Evolutionary conservation across 2,329 filamentous ascomycete genomes (phyloP).

Genomic region (Claviceps lovelessii): DNA sequence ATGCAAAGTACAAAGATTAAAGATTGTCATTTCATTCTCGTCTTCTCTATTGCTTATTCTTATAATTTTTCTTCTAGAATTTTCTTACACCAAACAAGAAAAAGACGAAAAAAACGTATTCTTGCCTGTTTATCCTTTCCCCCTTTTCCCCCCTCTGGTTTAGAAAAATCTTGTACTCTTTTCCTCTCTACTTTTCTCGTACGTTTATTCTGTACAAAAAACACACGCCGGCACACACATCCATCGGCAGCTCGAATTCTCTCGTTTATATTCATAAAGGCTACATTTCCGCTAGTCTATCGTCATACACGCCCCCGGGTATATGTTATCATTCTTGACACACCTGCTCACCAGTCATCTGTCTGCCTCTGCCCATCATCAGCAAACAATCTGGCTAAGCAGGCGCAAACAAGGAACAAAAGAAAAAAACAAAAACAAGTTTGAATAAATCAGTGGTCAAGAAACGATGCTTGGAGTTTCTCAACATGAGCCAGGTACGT

Average conservation of each 20-base stretch:
- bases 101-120: too few species aligned
- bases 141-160: too few species aligned
- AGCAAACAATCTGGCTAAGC: neutral
- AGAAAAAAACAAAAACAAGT: neutral
- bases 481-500: neutral
- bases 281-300: neutral
- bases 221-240: too few species aligned
- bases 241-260: neutral
- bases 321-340: neutral
- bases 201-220: too few species aligned
- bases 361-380: neutral
- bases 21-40: too few species aligned
- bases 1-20: too few species aligned
- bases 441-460: neutral
- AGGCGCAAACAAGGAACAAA: neutral
- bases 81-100: too few species aligned
- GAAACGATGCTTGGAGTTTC: neutral
- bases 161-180: too few species aligned
- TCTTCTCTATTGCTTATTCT: too few species aligned
- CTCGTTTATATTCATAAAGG: neutral
- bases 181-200: too few species aligned
- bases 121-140: too few species aligned
- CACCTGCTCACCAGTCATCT: neutral
- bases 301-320: constrained; percentile 1
- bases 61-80: too few species aligned